These are phyloP conservation scores for Gonapodya sp. DNA, from an alignment of 192 early-diverging fungal species.

Conservation along the genomic window DNA sequence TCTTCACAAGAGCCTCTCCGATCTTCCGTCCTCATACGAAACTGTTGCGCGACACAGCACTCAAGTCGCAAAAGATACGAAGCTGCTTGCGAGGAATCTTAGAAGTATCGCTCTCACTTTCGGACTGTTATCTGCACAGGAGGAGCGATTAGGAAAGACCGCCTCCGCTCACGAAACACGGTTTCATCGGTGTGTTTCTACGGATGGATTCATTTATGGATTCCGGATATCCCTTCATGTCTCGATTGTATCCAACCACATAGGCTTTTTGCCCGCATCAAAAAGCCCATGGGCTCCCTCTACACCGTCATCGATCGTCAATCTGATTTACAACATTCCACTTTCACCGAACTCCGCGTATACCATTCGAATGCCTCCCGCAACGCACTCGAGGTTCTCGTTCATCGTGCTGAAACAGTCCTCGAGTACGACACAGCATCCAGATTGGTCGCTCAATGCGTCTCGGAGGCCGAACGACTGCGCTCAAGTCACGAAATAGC, in stretches of 20 bases:
- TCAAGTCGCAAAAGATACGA: neutral
- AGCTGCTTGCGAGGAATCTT: neutral
- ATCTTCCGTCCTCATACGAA: neutral
- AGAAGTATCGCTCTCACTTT: neutral
- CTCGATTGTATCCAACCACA: too few species aligned
- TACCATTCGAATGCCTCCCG: neutral
- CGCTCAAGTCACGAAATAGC: neutral
- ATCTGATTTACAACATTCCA: neutral
- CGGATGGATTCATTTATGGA: too few species aligned
- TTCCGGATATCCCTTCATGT: too few species aligned
- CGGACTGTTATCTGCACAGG: neutral
- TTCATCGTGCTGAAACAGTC: conserved; percentile 1
- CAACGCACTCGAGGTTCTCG: neutral
- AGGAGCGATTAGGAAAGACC: neutral
- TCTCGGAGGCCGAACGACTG: neutral
- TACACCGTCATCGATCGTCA: neutral
- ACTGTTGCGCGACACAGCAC: neutral
- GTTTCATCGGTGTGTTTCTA: neutral
- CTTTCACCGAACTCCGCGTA: neutral
- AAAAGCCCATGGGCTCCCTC: neutral
- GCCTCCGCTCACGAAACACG: neutral
- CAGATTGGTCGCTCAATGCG: neutral
- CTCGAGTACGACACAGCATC: neutral
- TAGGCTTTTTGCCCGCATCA: neutral
- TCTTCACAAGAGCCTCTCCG: neutral